Base-by-base conservation (phyloP, 2,329 filamentous ascomycete species). In the Bipolaris zeicola region DNA sequence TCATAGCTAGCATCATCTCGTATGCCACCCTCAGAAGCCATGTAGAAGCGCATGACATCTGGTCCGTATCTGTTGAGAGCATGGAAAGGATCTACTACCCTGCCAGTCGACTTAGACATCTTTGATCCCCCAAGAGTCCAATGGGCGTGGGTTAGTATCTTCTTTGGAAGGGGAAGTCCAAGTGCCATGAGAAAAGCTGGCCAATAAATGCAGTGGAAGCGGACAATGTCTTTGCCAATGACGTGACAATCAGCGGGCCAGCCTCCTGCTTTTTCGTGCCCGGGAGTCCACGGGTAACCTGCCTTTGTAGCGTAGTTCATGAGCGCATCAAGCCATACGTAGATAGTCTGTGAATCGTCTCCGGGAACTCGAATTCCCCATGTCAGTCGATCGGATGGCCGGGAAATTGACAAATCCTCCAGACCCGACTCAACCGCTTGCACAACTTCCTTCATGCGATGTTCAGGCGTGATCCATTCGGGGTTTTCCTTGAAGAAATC, bases 201-300 rank as follows among this genome's bases (percentile, higher is more conserved):
- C 95, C 96, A 99, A 81, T 99, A 99, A 45, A 99, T 88, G 76
- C 91, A 94, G 74, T 99, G 96, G 76, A 99, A 99, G 16, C 82
- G 89, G 55, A 96, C 82, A 63, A 99, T 99, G 74, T 99, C 95
- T 77, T 99, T 99, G 46, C 95, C 95, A 52, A 99, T 89, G 24
- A 99, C 87, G 43, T 99, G 95, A 16, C 95, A 83, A 74, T 99
- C 88, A 7, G 92, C 91, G 4, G 95, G 95, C 94, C 95, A 99
- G 22, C 90, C 87, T 47, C 84, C 83, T 18, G 78, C 79, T 13
- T 81, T 75, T 57, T 89, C 86, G 3, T 83, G 79, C 1, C 87
- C 87, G 0, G 90, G 88, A 0, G 86, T 78, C 86, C 89, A 92
- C 33, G 92, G 92, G 71, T 96, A 98, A 13, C 94, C 92, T 1